phyloP scores from a whole-genome alignment of 75 land plant species.

The Ceratopteris richardii region DNA sequence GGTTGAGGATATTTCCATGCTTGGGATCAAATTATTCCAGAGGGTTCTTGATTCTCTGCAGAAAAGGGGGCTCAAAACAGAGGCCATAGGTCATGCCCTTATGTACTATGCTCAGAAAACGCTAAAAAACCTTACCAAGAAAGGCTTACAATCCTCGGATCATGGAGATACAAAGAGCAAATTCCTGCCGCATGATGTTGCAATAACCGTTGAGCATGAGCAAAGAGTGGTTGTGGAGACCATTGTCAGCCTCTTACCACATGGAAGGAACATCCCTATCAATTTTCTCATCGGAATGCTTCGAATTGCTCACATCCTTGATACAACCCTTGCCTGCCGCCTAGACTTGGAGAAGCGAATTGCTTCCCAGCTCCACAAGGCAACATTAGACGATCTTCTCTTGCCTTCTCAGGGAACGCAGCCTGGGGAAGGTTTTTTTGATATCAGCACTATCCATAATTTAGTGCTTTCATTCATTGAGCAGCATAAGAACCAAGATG shows the following conservation, averaged over 20 bases:
- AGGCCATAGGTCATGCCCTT: constrained; percentile 37
- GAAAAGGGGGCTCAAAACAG: constrained; percentile 33
- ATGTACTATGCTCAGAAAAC: constrained; percentile 56
- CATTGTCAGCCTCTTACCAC: constrained; percentile 43
- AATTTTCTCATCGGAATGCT: constrained; percentile 65
- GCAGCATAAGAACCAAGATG: constrained; percentile 45
- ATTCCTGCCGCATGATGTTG: constrained; percentile 4
- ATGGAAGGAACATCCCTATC: constrained; percentile 39
- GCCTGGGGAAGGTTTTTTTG: constrained; percentile 64
- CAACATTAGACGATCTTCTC: constrained; percentile 70
- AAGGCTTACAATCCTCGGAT: constrained; percentile 18
- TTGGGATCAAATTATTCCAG: constrained; percentile 44
- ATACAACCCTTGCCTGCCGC: constrained; percentile 48
- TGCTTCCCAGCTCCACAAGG: constrained; percentile 60
- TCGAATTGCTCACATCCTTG: constrained; percentile 52
- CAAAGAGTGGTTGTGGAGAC: constrained; percentile 35
- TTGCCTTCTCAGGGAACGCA: constrained; percentile 47
- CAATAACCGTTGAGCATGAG: constrained; percentile 31
- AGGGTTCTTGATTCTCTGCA: constrained; percentile 46
- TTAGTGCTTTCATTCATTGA: constrained; percentile 61
- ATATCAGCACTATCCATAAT: constrained; percentile 72
- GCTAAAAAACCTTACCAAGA: constrained; percentile 35
- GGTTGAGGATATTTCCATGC: constrained; percentile 55
- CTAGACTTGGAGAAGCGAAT: constrained; percentile 71
- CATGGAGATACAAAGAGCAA: constrained; percentile 4